Evolutionary conservation across 148 eudicot species (phyloP).

Genomic region (Amaranthus palmeri): DNA sequence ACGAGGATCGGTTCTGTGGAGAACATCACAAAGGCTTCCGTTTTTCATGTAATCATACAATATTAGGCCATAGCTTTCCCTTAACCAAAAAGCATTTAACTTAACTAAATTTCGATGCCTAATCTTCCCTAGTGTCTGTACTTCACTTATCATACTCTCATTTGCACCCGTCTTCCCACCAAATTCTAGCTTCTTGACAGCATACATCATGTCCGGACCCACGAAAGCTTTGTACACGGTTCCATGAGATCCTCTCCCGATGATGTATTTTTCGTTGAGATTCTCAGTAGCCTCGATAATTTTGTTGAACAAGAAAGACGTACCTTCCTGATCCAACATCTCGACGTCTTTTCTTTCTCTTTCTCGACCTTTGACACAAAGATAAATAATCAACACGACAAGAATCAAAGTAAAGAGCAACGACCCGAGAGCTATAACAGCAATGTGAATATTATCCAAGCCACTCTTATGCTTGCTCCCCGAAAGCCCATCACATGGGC

Average conservation of each 20-base stretch:
- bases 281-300: slow-evolving; percentile 61
- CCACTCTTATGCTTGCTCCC: slow-evolving; percentile 13
- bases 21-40: slow-evolving; percentile 68
- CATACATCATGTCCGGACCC: slow-evolving; percentile 44
- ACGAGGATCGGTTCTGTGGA: slow-evolving; percentile 37
- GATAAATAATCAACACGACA: slow-evolving; percentile 27
- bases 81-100: slow-evolving; percentile 53
- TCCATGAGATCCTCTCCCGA: slow-evolving; percentile 83
- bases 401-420: slow-evolving; percentile 27
- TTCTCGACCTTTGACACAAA: slow-evolving; percentile 27
- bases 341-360: slow-evolving; percentile 25
- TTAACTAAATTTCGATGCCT: slow-evolving; percentile 63
- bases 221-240: slow-evolving; percentile 57
- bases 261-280: slow-evolving; percentile 46
- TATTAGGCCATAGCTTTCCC: slow-evolving; percentile 59
- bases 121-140: slow-evolving; percentile 63
- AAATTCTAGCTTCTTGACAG: slow-evolving; percentile 56
- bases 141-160: slow-evolving; percentile 62
- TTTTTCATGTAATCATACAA: slow-evolving; percentile 58
- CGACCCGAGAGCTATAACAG: slow-evolving; percentile 45
- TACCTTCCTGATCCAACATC: slow-evolving; percentile 45
- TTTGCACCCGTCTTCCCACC: slow-evolving; percentile 36
- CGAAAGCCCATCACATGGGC: slow-evolving; percentile 31
- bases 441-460: slow-evolving; percentile 32
- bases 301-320: slow-evolving; percentile 47